Conservation (phyloP, 139 green algal genomes). For the Spirogloea muscicola region DNA sequence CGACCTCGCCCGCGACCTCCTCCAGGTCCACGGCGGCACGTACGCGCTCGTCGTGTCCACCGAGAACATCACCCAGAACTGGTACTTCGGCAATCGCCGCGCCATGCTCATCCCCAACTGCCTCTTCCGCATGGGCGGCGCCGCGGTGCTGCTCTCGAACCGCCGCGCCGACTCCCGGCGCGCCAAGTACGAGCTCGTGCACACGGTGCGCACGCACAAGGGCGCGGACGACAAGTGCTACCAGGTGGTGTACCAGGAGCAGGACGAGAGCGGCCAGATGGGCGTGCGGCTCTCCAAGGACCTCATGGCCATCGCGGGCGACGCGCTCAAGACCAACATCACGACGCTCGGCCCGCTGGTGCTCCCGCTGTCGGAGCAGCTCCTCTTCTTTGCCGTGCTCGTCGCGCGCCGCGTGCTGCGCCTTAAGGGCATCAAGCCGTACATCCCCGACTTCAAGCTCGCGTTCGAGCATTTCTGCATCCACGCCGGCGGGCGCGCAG, state of each 20-base stretch:
- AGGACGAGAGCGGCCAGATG: conserved; percentile 48
- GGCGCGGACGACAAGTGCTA: conserved; percentile 81
- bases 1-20: conserved; percentile 81
- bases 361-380: conserved; percentile 87
- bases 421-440: conserved; percentile 61
- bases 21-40: conserved; percentile 52
- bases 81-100: conserved; percentile 82
- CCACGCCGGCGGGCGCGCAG: conserved; percentile 85
- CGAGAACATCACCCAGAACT: conserved; percentile 99
- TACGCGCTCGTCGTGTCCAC: conserved; percentile 85
- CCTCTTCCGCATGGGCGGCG: conserved; percentile 89
- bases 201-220: conserved; percentile 85
- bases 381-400: conserved; percentile 84
- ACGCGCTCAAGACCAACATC: conserved; percentile 87
- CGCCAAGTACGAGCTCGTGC: conserved; percentile 80
- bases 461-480: conserved; percentile 98
- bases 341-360: conserved; percentile 92
- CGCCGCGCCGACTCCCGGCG: conserved; percentile 60
- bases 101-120: conserved; percentile 97
- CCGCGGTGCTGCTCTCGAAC: conserved; percentile 91
- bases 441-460: conserved; percentile 97
- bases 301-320: conserved; percentile 86
- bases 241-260: conserved; percentile 72
- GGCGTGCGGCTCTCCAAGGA: conserved; percentile 84
- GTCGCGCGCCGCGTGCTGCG: conserved; percentile 70